Evolutionary conservation across 2,329 filamentous ascomycete genomes (phyloP), one percentile per base, ranked within the genome.

Genomic region (Colletotrichum sp.): DNA sequence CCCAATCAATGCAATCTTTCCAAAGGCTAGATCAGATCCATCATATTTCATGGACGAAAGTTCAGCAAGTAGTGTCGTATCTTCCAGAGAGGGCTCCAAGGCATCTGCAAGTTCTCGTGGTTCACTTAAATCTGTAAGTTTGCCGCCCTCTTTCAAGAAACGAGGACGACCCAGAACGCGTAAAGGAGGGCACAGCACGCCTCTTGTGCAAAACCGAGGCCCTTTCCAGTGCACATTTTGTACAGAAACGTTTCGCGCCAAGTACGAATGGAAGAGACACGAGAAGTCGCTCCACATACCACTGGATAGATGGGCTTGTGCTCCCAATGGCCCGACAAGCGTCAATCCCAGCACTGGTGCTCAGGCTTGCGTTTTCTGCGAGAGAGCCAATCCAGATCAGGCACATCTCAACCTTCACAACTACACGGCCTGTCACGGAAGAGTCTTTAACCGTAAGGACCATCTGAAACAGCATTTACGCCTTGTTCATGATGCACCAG

Each of bases 211-310:
- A 5, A 89, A 88, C 3, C 84, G 89, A 73, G 91, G 90, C 79
- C 90, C 90, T 3, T 92, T 90, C 82, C 91, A 93, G 82, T 93
- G 92, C 82, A 93, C 92, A 76, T 93, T 93, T 86, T 93, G 92
- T 81, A 93, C 92, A 7, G 91, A 93, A 77, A 92, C 90, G 0
- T 93, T 93, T 82, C 87, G 91, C 77, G 93, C 91, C 5, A 93
- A 93, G 81, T 91, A 93, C 79, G 92, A 93, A 82, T 93, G 92
- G 92, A 91, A 93, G 79, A 86, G 93, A 73, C 93, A 95, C 81
- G 93, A 95, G 80, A 93, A 93, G 78, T 92, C 91, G 66, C 85
- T 92, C 77, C 93, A 90, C 81, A 83, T 90, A 78, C 94, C 90
- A 8, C 89, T 93, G 1, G 92, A 91, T 84, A 88, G 88, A 72